These are phyloP conservation scores for Rhizophagus clarus DNA, from an alignment of 192 early-diverging fungal species.

Conservation along the genomic window DNA sequence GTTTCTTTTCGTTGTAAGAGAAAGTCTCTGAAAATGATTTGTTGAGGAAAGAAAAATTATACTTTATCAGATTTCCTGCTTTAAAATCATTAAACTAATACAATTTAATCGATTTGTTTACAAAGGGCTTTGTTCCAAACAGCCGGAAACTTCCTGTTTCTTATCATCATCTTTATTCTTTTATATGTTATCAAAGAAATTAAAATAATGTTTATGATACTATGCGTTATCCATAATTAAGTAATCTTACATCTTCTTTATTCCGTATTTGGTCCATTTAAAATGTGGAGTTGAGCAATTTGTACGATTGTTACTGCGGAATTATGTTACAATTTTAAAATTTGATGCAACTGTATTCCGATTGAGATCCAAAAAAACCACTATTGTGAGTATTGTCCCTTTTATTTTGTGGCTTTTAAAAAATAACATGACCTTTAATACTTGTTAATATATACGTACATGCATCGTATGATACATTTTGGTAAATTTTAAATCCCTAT, in stretches of 20 bases:
- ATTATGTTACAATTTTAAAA: neutral
- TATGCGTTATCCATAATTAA: neutral
- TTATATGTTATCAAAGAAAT: neutral
- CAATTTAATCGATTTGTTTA: slow-evolving; percentile 5
- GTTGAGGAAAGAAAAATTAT: too few relatives aligned
- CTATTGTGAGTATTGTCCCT: too few relatives aligned
- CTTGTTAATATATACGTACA: too few relatives aligned
- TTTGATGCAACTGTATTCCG: neutral
- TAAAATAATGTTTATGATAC: too few relatives aligned
- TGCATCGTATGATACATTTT: neutral
- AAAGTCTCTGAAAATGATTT: neutral
- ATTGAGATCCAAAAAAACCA: too few relatives aligned
- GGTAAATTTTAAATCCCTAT: neutral
- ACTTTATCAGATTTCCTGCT: neutral
- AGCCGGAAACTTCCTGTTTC: neutral
- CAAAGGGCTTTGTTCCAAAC: neutral
- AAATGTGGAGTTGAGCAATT: slow-evolving; percentile 9
- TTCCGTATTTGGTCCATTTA: neutral
- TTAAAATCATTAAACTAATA: neutral
- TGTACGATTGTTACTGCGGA: neutral
- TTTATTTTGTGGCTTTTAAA: neutral
- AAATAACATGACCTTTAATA: too few relatives aligned
- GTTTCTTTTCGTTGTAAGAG: too few relatives aligned
- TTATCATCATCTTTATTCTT: neutral
- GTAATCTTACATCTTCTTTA: neutral